These are phyloP conservation scores for Edhazardia aedis DNA, from an alignment of 371 early-diverging fungal genomes.

Conservation along the genomic window DNA sequence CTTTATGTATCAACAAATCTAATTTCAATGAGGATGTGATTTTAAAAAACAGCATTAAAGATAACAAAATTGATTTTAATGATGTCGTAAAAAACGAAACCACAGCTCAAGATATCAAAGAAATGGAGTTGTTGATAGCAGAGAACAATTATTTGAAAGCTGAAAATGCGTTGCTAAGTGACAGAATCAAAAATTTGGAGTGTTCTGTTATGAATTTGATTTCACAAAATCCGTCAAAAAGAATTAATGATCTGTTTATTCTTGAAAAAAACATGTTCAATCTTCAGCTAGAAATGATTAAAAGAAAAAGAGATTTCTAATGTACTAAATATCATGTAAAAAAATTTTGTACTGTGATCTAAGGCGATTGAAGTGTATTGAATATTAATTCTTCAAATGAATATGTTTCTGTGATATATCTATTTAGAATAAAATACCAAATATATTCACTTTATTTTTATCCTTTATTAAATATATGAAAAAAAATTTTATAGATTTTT, in stretches of 20 bases:
- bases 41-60: neutral
- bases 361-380: no score
- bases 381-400: no score
- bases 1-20: neutral
- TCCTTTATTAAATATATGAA: no score
- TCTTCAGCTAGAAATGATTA: constrained; percentile 15
- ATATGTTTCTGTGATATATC: no score
- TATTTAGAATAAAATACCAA: no score
- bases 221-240: constrained; percentile 6
- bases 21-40: neutral
- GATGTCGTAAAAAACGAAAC: neutral
- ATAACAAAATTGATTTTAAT: neutral
- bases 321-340: no score
- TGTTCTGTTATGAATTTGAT: constrained; percentile 16
- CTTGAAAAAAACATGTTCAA: constrained; percentile 38
- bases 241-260: constrained; percentile 20
- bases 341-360: no score
- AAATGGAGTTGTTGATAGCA: neutral
- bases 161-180: constrained; percentile 2
- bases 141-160: neutral
- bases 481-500: no score
- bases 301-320: neutral
- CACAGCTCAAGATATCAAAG: neutral
- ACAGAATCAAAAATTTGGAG: constrained; percentile 29
- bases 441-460: no score